phyloP scores from a whole-genome alignment of 2,329 filamentous ascomycete genomes.

The Scedosporium dehoogii region DNA sequence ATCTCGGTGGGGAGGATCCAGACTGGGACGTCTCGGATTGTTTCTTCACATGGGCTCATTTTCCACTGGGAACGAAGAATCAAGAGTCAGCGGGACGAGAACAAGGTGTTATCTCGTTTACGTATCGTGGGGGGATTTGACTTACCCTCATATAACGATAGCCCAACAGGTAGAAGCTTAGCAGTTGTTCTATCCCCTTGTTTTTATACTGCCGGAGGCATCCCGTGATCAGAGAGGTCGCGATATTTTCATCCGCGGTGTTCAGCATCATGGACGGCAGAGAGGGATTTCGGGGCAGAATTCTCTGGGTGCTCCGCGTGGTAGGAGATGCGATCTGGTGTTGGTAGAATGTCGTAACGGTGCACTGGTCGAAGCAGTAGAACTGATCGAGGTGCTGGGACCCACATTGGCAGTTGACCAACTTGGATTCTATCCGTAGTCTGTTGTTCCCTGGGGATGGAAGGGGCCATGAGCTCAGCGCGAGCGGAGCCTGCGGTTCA shows the following conservation, averaged over 20 bases:
- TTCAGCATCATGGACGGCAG: slow-evolving; percentile 13
- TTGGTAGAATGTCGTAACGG: slow-evolving; percentile 16
- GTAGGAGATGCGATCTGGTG: slow-evolving; percentile 14
- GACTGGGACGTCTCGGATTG: slow-evolving; percentile 7
- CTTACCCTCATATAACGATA: slow-evolving; percentile 1
- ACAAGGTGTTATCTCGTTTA: neutral
- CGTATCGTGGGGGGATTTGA: neutral
- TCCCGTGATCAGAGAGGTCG: neutral
- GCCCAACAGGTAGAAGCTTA: neutral
- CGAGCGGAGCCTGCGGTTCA: neutral
- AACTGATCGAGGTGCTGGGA: slow-evolving; percentile 14
- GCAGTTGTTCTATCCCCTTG: neutral
- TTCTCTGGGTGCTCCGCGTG: slow-evolving; percentile 11
- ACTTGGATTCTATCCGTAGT: neutral
- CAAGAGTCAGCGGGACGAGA: neutral
- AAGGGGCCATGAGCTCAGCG: neutral
- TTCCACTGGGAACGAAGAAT: slow-evolving; percentile 8
- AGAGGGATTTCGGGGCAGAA: slow-evolving; percentile 14
- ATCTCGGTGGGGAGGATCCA: slow-evolving; percentile 10
- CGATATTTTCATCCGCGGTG: slow-evolving; percentile 1
- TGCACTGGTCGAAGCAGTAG: slow-evolving; percentile 16
- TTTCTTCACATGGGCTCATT: slow-evolving; percentile 6
- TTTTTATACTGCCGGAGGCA: slow-evolving; percentile 3
- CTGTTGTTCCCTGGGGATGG: neutral
- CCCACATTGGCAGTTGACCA: slow-evolving; percentile 17